Conservation (phyloP, 106 monocot genomes). For the Acorus gramineus region DNA sequence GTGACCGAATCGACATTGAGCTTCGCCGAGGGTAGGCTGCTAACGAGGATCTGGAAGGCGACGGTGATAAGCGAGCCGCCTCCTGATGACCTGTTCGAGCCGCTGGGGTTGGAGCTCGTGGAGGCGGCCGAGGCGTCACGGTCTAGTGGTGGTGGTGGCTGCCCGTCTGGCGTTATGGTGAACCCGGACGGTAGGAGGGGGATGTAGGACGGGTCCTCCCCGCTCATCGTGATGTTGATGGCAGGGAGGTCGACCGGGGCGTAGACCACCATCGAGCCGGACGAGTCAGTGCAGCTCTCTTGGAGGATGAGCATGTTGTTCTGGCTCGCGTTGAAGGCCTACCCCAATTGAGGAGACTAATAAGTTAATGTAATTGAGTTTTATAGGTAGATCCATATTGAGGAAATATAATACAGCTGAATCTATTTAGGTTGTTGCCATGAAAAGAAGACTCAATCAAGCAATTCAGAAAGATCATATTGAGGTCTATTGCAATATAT, state of each 20-base stretch:
- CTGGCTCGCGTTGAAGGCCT: conserved; percentile 50
- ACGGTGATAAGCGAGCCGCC: conserved; percentile 62
- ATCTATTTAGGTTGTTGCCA: too few relatives aligned
- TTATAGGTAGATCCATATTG: too few relatives aligned
- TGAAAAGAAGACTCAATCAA: too few relatives aligned
- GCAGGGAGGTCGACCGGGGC: conserved; percentile 56
- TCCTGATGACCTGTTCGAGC: too few relatives aligned
- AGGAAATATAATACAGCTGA: too few relatives aligned
- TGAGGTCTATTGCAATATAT: too few relatives aligned
- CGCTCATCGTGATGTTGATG: conserved; percentile 70
- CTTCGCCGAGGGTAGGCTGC: conserved; percentile 66
- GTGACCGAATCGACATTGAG: conserved; percentile 64
- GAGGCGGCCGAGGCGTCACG: conserved; percentile 19
- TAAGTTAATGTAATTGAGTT: too few relatives aligned
- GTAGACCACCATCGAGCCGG: conserved; percentile 69
- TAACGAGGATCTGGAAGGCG: conserved; percentile 77
- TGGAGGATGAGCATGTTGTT: conserved; percentile 83
- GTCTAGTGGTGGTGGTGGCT: not conserved
- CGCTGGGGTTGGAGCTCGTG: conserved; percentile 37
- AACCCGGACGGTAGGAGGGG: conserved; percentile 84
- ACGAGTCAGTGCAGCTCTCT: conserved; percentile 83
- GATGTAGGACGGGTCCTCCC: conserved; percentile 58
- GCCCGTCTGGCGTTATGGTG: conserved; percentile 64
- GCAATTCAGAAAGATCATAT: too few relatives aligned
- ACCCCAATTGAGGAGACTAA: not conserved